These are phyloP conservation scores for Nakazawaea anatomiae DNA, from an alignment of 805 yeast genomes.

Conservation along the genomic window DNA sequence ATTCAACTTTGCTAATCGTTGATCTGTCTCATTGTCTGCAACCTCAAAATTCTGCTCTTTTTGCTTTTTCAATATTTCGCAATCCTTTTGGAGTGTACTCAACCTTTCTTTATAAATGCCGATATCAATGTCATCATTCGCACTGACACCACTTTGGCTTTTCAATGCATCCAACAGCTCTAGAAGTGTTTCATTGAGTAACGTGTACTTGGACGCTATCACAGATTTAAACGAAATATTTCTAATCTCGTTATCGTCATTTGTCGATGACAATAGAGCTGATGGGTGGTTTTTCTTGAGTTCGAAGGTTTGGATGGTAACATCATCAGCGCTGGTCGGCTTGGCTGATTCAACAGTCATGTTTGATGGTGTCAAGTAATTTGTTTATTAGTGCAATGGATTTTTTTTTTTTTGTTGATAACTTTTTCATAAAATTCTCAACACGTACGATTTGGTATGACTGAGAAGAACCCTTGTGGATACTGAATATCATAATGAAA, in stretches of 20 bases:
- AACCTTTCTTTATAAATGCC: background rate
- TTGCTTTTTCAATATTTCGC: background rate
- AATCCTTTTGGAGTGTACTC: background rate
- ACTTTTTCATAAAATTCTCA: constrained; percentile 8
- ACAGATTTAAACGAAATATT: constrained; percentile 26
- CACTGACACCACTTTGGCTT: background rate
- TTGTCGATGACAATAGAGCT: constrained; percentile 10
- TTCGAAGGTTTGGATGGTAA: background rate
- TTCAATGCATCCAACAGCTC: constrained; percentile 7
- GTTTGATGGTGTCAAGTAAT: too few relatives aligned
- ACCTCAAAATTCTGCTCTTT: background rate
- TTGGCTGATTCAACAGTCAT: background rate
- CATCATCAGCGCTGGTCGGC: background rate
- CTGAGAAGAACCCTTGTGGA: background rate
- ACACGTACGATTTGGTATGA: constrained; percentile 11
- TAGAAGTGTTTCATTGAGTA: constrained; percentile 25
- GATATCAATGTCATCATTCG: too few relatives aligned
- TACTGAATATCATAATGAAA: background rate
- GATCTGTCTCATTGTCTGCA: background rate
- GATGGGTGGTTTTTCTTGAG: constrained; percentile 10
- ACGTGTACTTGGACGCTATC: constrained; percentile 25
- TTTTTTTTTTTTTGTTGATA: background rate
- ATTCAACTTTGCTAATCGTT: background rate
- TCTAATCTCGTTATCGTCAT: constrained; percentile 10
- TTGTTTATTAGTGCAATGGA: background rate